Conservation (phyloP, 73 alveolate genomes). For the Blepharisma japonicum region DNA sequence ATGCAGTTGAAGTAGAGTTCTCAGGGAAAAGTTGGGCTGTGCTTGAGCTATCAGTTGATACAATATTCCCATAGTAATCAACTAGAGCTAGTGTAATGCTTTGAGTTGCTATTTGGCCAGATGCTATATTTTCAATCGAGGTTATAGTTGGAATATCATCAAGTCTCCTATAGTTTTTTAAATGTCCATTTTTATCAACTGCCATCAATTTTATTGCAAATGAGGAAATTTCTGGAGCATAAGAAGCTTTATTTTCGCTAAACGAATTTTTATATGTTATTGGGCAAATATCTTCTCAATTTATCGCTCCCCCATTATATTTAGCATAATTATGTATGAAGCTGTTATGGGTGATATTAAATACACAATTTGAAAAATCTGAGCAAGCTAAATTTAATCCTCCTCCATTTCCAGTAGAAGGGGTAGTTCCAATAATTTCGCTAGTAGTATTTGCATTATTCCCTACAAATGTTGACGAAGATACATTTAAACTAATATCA, state of each 20-base stretch:
- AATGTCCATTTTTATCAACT: neutral
- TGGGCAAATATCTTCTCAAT: neutral
- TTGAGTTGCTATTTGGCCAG: neutral
- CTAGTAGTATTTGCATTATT: no score
- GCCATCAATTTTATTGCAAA: neutral
- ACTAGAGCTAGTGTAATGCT: neutral
- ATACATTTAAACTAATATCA: no score
- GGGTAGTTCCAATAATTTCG: no score
- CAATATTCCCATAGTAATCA: neutral
- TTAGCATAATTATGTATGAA: neutral
- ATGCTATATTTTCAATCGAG: neutral
- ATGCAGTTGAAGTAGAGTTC: neutral
- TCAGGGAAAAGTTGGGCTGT: neutral
- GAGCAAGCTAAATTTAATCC: no score
- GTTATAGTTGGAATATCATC: no score
- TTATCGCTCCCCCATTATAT: conserved; percentile 4
- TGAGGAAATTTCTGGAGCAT: neutral
- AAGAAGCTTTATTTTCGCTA: neutral
- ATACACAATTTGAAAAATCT: neutral
- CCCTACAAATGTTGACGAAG: no score
- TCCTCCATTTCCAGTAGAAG: no score
- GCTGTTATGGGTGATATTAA: neutral
- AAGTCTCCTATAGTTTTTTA: no score
- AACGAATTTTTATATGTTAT: neutral
- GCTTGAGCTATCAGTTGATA: conserved; percentile 5